Evolutionary conservation across 805 yeast genomes (phyloP).

Genomic region (Phaffomyces opuntiae): DNA sequence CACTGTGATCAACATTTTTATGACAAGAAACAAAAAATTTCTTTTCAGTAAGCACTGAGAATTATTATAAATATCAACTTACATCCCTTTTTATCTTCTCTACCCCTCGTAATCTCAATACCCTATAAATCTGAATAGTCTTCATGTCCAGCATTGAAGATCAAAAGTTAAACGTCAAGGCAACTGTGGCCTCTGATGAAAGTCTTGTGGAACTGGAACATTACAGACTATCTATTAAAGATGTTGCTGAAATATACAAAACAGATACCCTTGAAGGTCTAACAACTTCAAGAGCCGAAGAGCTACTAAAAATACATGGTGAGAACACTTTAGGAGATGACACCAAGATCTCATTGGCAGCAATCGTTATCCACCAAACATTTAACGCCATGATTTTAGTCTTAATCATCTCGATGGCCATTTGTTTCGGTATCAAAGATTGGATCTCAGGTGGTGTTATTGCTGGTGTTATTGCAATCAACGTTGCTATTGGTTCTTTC

Average conservation of each 20-base stretch:
- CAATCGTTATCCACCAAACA: slow-evolving; percentile 57
- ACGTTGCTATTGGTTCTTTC: slow-evolving; percentile 57
- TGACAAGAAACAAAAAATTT: no score
- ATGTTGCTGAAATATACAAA: slow-evolving; percentile 31
- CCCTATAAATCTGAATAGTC: neutral
- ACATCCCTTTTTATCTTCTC: neutral
- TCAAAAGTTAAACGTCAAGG: slow-evolving; percentile 10
- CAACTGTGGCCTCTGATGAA: slow-evolving; percentile 9
- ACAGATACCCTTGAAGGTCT: slow-evolving; percentile 47
- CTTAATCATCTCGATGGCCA: slow-evolving; percentile 58
- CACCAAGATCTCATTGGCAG: slow-evolving; percentile 42
- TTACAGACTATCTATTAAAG: slow-evolving; percentile 24
- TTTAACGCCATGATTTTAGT: slow-evolving; percentile 78
- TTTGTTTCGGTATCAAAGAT: slow-evolving; percentile 66
- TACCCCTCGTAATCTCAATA: neutral
- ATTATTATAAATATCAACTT: neutral
- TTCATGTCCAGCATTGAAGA: slow-evolving; percentile 12
- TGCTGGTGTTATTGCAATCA: slow-evolving; percentile 56
- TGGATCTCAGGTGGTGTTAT: slow-evolving; percentile 84
- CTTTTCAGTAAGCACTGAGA: no score
- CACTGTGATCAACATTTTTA: no score
- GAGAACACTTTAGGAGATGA: slow-evolving; percentile 57
- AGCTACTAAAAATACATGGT: slow-evolving; percentile 36
- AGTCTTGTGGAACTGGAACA: slow-evolving; percentile 17
- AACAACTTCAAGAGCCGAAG: slow-evolving; percentile 26